Percentiles rank a stretch among this genome's conserved stretches.
Conservation (phyloP, 305 asterid species). For the Plantago lanceolata region DNA sequence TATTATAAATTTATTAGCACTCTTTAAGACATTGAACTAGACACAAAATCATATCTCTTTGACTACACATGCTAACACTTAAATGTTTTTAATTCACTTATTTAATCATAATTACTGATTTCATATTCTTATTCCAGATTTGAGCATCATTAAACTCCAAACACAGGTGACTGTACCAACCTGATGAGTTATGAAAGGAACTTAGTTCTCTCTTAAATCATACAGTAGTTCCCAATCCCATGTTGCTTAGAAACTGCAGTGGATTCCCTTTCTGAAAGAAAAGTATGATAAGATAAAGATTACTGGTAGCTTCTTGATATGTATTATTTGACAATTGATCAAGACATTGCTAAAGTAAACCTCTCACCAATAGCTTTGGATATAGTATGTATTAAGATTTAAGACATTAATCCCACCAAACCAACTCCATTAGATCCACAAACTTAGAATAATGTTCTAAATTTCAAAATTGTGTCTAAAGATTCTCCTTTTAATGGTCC, state of each 20-base stretch:
- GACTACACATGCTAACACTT: conserved; percentile 5
- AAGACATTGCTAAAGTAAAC: not conserved
- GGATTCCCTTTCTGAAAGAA: not conserved
- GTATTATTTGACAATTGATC: not conserved
- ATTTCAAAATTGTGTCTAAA: conserved; percentile 1
- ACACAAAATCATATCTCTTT: conserved; percentile 1
- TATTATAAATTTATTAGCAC: not conserved
- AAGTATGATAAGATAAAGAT: not conserved
- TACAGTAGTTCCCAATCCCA: too few species aligned
- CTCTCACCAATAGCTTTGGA: not conserved
- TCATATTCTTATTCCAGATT: not conserved
- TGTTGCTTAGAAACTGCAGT: not conserved
- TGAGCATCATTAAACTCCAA: not conserved
- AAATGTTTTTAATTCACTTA: not conserved
- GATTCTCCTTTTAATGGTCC: conserved; percentile 12
- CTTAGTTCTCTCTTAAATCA: not conserved
- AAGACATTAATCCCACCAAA: conserved; percentile 10
- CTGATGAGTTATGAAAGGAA: not conserved
- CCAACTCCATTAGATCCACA: not conserved
- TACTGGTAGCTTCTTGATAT: too few species aligned
- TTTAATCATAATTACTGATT: not conserved
- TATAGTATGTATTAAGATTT: conserved; percentile 3
- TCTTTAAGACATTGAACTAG: conserved; percentile 2
- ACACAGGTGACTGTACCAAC: not conserved
- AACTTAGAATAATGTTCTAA: not conserved